phyloP scores from a whole-genome alignment of 208 protist genomes.

The Acanthamoeba healyi region DNA sequence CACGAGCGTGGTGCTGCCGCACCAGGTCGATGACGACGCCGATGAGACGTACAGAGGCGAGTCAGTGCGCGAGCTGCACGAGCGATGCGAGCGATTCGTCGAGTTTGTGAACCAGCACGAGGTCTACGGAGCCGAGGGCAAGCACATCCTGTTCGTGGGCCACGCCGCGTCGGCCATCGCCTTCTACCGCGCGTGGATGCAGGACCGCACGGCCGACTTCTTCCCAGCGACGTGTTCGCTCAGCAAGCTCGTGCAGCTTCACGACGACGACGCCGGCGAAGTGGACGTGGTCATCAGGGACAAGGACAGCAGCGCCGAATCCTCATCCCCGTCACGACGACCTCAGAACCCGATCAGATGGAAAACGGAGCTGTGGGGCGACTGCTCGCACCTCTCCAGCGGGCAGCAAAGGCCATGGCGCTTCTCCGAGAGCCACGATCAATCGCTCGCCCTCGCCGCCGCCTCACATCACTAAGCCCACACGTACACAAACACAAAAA shows the following conservation, averaged over 20 bases:
- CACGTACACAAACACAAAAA: not conserved
- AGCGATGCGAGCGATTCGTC: conserved; percentile 35
- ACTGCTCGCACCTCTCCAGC: conserved; percentile 46
- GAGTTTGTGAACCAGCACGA: not conserved
- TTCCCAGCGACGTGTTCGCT: conserved; percentile 33
- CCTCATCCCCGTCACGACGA: not conserved
- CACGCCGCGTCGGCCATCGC: conserved; percentile 21
- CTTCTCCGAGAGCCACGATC: not conserved
- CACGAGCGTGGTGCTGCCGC: not conserved
- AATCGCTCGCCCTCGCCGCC: not conserved
- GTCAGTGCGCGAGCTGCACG: not conserved
- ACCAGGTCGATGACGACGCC: not conserved
- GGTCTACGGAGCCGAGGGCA: conserved; percentile 16
- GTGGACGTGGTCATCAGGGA: not conserved
- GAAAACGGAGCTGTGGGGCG: not conserved
- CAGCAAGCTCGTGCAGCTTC: conserved; percentile 22
- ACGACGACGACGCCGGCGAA: not conserved
- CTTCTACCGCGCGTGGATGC: conserved; percentile 48
- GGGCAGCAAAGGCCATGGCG: conserved; percentile 53
- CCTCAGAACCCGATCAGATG: not conserved
- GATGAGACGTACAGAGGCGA: not conserved
- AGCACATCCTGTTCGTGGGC: conserved; percentile 37
- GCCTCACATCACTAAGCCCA: no score
- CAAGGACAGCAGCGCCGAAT: not conserved
- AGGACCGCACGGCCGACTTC: conserved; percentile 41